Evolutionary conservation across 2,329 filamentous ascomycete species (phyloP).

Genomic region (Colletotrichum graminicola): DNA sequence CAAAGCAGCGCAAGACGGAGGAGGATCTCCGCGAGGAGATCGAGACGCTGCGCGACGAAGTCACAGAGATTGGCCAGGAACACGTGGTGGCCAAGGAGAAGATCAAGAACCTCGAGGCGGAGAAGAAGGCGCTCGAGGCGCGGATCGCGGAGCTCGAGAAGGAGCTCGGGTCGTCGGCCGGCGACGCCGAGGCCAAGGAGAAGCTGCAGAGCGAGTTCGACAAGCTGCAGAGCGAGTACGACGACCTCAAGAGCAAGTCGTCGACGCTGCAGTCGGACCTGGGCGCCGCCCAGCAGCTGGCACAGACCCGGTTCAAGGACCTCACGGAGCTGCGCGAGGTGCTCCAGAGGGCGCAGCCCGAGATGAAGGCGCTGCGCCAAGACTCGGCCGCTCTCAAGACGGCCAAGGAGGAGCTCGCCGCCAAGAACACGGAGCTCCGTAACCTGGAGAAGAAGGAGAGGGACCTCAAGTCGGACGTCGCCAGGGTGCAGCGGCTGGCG

Average conservation of each 20-base stretch:
- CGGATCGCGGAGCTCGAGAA: constrained; percentile 77
- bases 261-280: constrained; percentile 83
- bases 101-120: constrained; percentile 76
- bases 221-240: constrained; percentile 64
- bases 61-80: constrained; percentile 83
- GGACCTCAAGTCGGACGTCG: constrained; percentile 81
- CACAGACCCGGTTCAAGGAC: constrained; percentile 89
- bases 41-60: constrained; percentile 82
- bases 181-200: constrained; percentile 59
- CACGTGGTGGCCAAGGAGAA: constrained; percentile 86
- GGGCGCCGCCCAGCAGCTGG: constrained; percentile 85
- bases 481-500: constrained; percentile 75
- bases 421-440: constrained; percentile 71
- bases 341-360: constrained; percentile 86
- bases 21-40: constrained; percentile 88
- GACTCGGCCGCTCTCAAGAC: constrained; percentile 82
- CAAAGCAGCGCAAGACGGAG: constrained; percentile 78
- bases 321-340: constrained; percentile 83
- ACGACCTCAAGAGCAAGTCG: constrained; percentile 78
- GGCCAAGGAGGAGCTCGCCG: constrained; percentile 79
- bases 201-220: constrained; percentile 73
- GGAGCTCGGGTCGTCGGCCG: constrained; percentile 65
- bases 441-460: constrained; percentile 86
- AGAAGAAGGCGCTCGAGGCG: constrained; percentile 75
- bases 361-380: constrained; percentile 81